Conservation (phyloP, 495 filamentous ascomycete species). For the Aspergillus saccharolyticus region DNA sequence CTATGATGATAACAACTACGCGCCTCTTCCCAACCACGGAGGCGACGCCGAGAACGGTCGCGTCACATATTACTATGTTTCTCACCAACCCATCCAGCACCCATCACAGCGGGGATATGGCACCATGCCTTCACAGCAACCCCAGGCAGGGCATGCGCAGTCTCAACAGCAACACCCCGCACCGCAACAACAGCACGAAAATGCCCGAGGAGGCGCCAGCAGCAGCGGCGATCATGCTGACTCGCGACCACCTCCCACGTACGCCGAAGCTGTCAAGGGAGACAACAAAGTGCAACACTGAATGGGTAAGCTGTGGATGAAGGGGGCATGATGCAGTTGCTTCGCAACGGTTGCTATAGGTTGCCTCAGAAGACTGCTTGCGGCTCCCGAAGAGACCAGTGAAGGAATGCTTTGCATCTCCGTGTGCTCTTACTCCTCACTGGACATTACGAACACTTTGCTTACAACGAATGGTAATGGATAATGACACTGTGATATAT, state of each 20-base stretch:
- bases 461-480: background rate
- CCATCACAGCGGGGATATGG: slow-evolving; percentile 39
- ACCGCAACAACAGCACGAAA: slow-evolving; percentile 24
- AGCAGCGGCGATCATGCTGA: slow-evolving; percentile 32
- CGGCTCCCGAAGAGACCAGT: background rate
- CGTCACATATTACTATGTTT: slow-evolving; percentile 69
- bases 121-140: slow-evolving; percentile 28
- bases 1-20: slow-evolving; percentile 55
- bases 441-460: background rate
- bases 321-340: background rate
- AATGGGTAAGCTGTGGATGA: background rate
- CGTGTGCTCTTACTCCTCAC: no score
- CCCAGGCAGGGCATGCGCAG: slow-evolving; percentile 16
- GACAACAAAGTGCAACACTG: slow-evolving; percentile 88
- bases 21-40: slow-evolving; percentile 46
- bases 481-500: slow-evolving; percentile 1
- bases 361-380: background rate
- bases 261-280: slow-evolving; percentile 79
- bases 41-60: slow-evolving; percentile 44
- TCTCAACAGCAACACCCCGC: slow-evolving; percentile 18
- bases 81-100: slow-evolving; percentile 39
- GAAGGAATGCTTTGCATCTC: background rate
- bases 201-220: slow-evolving; percentile 21
- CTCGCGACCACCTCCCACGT: slow-evolving; percentile 61
- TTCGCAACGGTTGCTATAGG: background rate